phyloP scores from a whole-genome alignment of 1,139 yeast genomes.

The Hyphopichia pseudoburtonii region DNA sequence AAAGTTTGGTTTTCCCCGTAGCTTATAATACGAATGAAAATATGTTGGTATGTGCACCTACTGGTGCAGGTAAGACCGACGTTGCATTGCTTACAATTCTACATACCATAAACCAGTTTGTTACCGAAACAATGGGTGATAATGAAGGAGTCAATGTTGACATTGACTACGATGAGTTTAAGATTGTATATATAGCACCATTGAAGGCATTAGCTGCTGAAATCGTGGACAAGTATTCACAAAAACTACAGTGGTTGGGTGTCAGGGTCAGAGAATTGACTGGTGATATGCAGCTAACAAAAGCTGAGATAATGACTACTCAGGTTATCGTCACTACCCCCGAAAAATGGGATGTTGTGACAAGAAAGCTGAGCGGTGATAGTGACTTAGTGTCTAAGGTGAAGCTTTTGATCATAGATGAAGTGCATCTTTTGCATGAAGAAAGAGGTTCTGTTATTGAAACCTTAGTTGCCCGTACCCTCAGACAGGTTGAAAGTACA shows the following conservation, averaged over 20 bases:
- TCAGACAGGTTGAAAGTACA: slow-evolving; percentile 89
- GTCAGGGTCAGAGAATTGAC: slow-evolving; percentile 86
- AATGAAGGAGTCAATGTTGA: slow-evolving; percentile 55
- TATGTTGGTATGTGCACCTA: slow-evolving; percentile 97
- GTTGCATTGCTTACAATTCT: slow-evolving; percentile 86
- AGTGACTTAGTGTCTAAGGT: slow-evolving; percentile 84
- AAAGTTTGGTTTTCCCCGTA: slow-evolving; percentile 85
- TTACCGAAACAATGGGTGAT: slow-evolving; percentile 45
- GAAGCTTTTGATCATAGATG: slow-evolving; percentile 85
- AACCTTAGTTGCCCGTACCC: slow-evolving; percentile 90
- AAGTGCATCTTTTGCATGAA: slow-evolving; percentile 93
- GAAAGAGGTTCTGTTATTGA: slow-evolving; percentile 98
- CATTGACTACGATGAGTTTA: slow-evolving; percentile 78
- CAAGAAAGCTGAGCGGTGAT: slow-evolving; percentile 85
- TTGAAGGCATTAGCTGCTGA: slow-evolving; percentile 96
- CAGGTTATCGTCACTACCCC: slow-evolving; percentile 96
- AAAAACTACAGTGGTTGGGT: slow-evolving; percentile 80
- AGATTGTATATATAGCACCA: slow-evolving; percentile 94
- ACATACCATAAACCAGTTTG: slow-evolving; percentile 72
- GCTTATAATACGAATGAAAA: slow-evolving; percentile 94
- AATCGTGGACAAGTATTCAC: slow-evolving; percentile 85
- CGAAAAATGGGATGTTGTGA: slow-evolving; percentile 98
- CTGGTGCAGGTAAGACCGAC: slow-evolving; percentile 99
- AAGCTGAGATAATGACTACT: slow-evolving; percentile 77
- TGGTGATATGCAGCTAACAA: slow-evolving; percentile 94